Evolutionary conservation across 106 monocot genomes (phyloP).

Genomic region (Dioscorea zingiberensis): DNA sequence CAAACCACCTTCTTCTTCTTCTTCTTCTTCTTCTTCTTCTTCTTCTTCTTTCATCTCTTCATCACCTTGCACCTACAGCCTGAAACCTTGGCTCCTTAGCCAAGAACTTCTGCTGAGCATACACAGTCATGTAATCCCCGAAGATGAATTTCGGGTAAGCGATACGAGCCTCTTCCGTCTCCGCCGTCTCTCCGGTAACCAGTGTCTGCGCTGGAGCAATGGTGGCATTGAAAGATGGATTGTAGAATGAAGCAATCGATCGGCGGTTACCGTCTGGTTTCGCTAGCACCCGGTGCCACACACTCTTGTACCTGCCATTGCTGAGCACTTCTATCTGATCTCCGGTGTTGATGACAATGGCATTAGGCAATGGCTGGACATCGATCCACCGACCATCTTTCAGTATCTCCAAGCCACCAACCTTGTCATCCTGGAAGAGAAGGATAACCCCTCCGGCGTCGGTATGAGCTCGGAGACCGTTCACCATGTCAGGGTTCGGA

Average conservation of each 20-base stretch:
- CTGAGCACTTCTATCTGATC: constrained; percentile 82
- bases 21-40: too few relatives aligned
- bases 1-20: neutral
- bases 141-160: constrained; percentile 5
- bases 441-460: constrained; percentile 86
- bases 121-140: constrained; percentile 10
- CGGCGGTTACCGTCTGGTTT: constrained; percentile 28
- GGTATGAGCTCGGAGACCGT: constrained; percentile 63
- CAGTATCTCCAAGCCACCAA: constrained; percentile 34
- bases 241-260: constrained; percentile 73
- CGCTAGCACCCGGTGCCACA: constrained; percentile 23
- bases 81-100: constrained; percentile 13
- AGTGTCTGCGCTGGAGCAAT: constrained; percentile 34
- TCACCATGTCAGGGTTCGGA: constrained; percentile 19
- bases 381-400: constrained; percentile 59
- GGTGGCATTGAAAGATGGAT: constrained; percentile 41
- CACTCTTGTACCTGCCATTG: constrained; percentile 52
- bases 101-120: constrained; percentile 12
- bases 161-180: neutral
- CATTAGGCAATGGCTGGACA: constrained; percentile 50
- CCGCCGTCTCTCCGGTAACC: neutral
- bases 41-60: neutral
- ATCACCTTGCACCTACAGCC: neutral
- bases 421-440: constrained; percentile 46
- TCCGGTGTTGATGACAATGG: constrained; percentile 87